Base-by-base conservation (phyloP, 495 filamentous ascomycete species). In the Venustampulla echinocandica region DNA sequence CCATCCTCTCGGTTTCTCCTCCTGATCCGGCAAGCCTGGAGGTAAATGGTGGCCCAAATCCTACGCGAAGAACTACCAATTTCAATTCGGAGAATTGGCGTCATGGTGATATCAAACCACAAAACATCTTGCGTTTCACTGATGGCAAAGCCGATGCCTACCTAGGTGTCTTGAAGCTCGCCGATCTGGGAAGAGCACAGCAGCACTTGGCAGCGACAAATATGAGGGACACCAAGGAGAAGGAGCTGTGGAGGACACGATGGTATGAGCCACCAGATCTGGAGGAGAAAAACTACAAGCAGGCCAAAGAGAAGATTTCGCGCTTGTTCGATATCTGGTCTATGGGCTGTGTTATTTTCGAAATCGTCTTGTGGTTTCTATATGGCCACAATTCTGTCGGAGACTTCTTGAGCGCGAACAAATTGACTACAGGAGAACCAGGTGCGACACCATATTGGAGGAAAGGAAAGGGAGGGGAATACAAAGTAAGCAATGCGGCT, bases 261-360 rank as follows among this genome's bases (percentile, higher is more conserved):
- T n/a, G 10, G 15, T 49, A 49, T 23, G 24, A 49, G 27, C 46
- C 46, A 4, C 46, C 46, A 9, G 46, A 49, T 18, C 42, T 27
- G 3, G 25, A 14, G 13, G 21, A 19, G 5, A 56, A 58, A 17
- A 41, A 44, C 10, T 24, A 48, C 2, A 53, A 53, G 3, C 53
- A 60, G 38, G 37, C 21, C 13, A 1, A 10, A 17, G 19, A 33
- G 18, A 6, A 13, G 0, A 57, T 45, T 28, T 61, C 59, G 3
- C 58, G 60, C 2, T 45, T 28, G 13, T 65, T 61, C 32, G 64
- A 67, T 28, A 61, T 66, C 9, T 68, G 64, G 65, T 62, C 62
- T 1, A 57, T 68, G 37, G 65, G 65, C 2, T 68, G 65, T 39
- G 50, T 68, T 17, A 56, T 47, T 14, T 39, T 66, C 6, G 64